Base-by-base conservation (phyloP, 306 rosid genomes). In the Heteromeles arbutifolia region DNA sequence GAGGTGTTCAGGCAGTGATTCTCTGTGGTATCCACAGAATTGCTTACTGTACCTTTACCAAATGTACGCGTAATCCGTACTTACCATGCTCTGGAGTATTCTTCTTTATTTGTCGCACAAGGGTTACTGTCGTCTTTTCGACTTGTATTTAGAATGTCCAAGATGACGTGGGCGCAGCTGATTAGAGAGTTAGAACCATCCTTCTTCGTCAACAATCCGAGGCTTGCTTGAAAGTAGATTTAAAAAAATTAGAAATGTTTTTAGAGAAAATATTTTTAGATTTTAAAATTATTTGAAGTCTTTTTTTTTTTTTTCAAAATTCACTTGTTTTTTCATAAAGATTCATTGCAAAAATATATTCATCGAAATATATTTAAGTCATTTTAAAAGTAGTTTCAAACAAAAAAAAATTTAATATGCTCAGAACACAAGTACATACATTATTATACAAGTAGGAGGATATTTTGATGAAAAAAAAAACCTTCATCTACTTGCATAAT, bases 341-440 rank as follows among this genome's bases (percentile, higher is more conserved):
- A 7, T 7, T 7, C 2, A 0, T 37, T 37, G 41, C 10, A 37
- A 37, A 37, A 37, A 7, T 37, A 37, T 37, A 37, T 37, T 37
- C 41, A 37, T 2, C 2, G 0, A 37, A 0, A 7, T 0, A 2
- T 1, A 37, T 37, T 37, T 37, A 37, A 7, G 9, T 7, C 1
- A 37, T 7, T 37, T 37, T 37, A 37, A 37, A 37, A 37, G 2
- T 0, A 37, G 2, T 37, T 37, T 0, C 2, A 7, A 37, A 7
- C 2, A 37, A 7, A 0, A 37, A 37, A 7, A 0, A 7, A 7
- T 37, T 0, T 0, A 7, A 2, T 37, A 37, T 7, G 2, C 41
- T 37, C 9, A 2, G 0, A 37, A 37, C 41, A 37, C 8, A 0
- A 37, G 0, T 7, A 7, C 2, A 37, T 37, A 7, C 10, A 0